These are phyloP conservation scores for Nicotiana benthamiana DNA, from an alignment of 257 asterid species.

Conservation along the genomic window DNA sequence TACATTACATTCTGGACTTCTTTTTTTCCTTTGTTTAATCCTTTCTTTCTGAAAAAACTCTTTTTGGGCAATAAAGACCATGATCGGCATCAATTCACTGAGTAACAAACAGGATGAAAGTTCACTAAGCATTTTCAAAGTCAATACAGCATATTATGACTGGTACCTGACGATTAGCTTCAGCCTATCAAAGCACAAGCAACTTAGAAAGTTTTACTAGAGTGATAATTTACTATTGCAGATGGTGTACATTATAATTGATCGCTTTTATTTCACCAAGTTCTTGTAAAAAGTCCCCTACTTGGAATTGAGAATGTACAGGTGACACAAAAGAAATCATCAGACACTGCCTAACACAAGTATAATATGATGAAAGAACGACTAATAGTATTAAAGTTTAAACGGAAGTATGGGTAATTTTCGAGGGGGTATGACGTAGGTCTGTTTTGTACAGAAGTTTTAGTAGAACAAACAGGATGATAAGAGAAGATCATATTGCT, in stretches of 20 bases:
- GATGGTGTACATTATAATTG: not conserved
- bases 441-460: not conserved
- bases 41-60: not conserved
- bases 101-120: not conserved
- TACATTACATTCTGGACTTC: not conserved
- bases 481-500: not conserved
- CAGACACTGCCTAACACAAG: not conserved
- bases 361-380: not conserved
- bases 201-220: not conserved
- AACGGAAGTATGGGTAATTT: not conserved
- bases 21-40: not conserved
- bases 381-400: not conserved
- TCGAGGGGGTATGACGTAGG: not conserved
- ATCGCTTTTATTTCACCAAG: not conserved
- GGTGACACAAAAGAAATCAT: not conserved
- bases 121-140: not conserved
- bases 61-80: not conserved
- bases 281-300: not conserved
- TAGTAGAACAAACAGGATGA: not conserved
- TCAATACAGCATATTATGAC: not conserved
- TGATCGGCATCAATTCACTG: not conserved
- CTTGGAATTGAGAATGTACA: not conserved
- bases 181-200: not conserved
- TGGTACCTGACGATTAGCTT: not conserved
- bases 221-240: not conserved